phyloP scores from a whole-genome alignment of 495 filamentous ascomycete species.

The Aspergillus saccharolyticus region DNA sequence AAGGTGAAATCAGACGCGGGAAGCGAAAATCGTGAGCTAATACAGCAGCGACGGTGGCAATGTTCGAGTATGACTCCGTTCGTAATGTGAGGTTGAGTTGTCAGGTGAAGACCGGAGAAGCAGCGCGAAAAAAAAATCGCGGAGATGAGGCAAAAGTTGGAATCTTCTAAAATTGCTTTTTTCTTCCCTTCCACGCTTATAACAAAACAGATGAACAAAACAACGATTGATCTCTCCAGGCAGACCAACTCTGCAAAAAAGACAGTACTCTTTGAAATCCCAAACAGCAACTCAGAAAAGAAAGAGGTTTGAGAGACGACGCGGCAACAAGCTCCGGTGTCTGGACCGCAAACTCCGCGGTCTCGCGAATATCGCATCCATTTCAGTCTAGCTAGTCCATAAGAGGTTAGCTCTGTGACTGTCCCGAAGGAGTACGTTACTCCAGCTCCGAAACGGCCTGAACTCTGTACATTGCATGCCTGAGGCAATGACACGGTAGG shows the following conservation, averaged over 20 bases:
- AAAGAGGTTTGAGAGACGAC: neutral
- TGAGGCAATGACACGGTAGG: neutral
- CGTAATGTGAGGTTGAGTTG: neutral
- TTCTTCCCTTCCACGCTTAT: neutral
- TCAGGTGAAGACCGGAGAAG: neutral
- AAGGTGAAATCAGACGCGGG: neutral
- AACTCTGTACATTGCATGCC: neutral
- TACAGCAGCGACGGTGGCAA: neutral
- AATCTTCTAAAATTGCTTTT: neutral
- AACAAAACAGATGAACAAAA: neutral
- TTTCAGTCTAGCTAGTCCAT: neutral
- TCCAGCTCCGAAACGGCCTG: neutral
- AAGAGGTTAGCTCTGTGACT: neutral
- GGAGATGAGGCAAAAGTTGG: neutral
- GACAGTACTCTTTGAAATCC: neutral
- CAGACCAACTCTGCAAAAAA: neutral
- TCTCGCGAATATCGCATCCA: neutral
- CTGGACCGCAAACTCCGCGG: constrained; percentile 1
- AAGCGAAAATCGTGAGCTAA: neutral
- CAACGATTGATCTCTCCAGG: neutral
- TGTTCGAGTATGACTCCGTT: neutral
- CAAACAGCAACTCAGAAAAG: neutral
- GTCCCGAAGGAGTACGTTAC: neutral
- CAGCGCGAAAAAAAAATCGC: neutral
- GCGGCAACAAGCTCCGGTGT: neutral